Base-by-base conservation (phyloP, 768 basidiomycete genomes). In the Ramaria sp. region DNA sequence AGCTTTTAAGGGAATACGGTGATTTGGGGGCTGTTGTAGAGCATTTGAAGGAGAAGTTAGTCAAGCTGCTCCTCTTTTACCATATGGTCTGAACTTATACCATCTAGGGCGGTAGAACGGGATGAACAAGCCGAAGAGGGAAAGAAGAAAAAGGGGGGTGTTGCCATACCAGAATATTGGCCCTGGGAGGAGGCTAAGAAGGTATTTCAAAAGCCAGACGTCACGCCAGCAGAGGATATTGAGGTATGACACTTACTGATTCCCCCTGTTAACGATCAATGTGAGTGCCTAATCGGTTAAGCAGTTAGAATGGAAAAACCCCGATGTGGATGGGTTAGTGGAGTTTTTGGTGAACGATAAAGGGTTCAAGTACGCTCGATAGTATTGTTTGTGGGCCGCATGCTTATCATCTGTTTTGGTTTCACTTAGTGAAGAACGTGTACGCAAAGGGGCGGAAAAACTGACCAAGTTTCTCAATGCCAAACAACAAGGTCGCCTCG, bases 401-500 rank as follows among this genome's bases (percentile, higher is more conserved):
- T 30, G 42, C 34, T 51, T 13, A 11, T 30, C 24, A 30, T 19
- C 7, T 39, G 20, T 19, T 59, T 19, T 52, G 17, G n/a, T 50
- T 49, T 43, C 15, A 45, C 22, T 20, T 65, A 98, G 95, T 63
- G 96, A 98, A 75, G 96, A 99, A 10, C 86, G 96, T 20, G 91
- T 99, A 3, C 83, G 95, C 31, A 93, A 89, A 68, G 93, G 93
- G 24, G 94, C 90, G 3, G 92, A 96, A 47, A 96, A 97, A 67
- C 79, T 99, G 43, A 75, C 82, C 48, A 96, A 93, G 64, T 87
- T 81, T 69, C 73, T 97, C 51, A 84, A 81, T 53, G 81, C 84
- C 34, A 98, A 97, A 66, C 96, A 98, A 64, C 96, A 99, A 71
- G 94, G 96, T 9, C 84, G 96, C 10, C 76, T 99, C 13, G 96